These are phyloP conservation scores for Pythium dissimile DNA, from an alignment of 352 stramenopile species.

Conservation along the genomic window DNA sequence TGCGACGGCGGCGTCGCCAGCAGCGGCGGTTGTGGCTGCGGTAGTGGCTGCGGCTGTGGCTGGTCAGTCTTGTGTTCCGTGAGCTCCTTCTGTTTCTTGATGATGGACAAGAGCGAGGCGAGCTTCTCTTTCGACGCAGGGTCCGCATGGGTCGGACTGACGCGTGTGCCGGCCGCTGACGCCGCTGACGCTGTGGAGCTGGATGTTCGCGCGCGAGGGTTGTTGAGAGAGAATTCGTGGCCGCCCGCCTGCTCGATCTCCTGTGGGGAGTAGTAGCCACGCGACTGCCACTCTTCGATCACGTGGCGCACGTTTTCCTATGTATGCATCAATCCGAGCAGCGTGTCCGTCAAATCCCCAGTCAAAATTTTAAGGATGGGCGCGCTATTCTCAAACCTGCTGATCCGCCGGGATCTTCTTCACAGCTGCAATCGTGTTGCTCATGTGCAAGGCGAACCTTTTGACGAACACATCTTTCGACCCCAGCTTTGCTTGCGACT, in stretches of 20 bases:
- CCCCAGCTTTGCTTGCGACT: slow-evolving; percentile 66
- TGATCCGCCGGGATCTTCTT: slow-evolving; percentile 62
- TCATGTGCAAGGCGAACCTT: slow-evolving; percentile 72
- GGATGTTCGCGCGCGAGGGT: not conserved
- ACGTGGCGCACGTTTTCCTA: slow-evolving; percentile 63
- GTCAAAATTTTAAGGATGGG: too few species aligned
- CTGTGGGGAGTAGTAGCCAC: slow-evolving; percentile 58
- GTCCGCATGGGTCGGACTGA: slow-evolving; percentile 19
- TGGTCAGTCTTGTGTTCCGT: slow-evolving; percentile 22
- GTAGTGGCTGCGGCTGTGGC: not conserved
- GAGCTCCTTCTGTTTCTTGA: slow-evolving; percentile 80
- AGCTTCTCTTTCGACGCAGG: slow-evolving; percentile 32
- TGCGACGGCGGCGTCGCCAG: slow-evolving; percentile 2
- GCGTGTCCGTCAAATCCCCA: not conserved
- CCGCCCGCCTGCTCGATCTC: slow-evolving; percentile 68
- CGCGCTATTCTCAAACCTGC: slow-evolving; percentile 46
- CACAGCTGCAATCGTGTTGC: slow-evolving; percentile 65
- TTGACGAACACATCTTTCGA: slow-evolving; percentile 72
- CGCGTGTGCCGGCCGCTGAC: too few species aligned
- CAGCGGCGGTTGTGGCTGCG: slow-evolving; percentile 1
- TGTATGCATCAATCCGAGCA: slow-evolving; percentile 1
- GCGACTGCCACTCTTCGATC: slow-evolving; percentile 76
- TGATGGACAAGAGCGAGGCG: slow-evolving; percentile 73
- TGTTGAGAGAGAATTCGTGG: slow-evolving; percentile 28
- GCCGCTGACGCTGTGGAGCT: not conserved